These are phyloP conservation scores for Lentinula novae-zelandiae DNA, from an alignment of 1,284 basidiomycete species.

Conservation along the genomic window DNA sequence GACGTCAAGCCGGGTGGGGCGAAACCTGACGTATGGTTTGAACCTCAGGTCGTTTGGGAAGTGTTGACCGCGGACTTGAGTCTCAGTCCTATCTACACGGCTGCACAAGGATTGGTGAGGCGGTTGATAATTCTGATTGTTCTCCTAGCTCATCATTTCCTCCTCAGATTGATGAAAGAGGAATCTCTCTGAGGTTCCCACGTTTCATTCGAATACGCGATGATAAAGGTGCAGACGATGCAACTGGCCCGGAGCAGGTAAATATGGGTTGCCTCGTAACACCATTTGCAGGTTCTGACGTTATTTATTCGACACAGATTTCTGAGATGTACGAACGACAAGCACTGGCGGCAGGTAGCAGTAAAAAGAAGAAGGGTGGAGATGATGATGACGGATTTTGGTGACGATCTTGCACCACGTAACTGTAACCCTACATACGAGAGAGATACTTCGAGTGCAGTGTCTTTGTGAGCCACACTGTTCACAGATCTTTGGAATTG, in stretches of 20 bases:
- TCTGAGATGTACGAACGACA: constrained; percentile 95
- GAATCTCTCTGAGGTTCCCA: constrained; percentile 95
- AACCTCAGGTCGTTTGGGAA: constrained; percentile 96
- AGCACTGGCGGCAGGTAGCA: constrained; percentile 69
- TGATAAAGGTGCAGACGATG: constrained; percentile 90
- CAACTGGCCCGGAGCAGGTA: constrained; percentile 90
- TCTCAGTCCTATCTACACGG: constrained; percentile 95
- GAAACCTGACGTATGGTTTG: constrained; percentile 94
- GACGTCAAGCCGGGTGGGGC: constrained; percentile 85
- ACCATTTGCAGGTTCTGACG: background rate
- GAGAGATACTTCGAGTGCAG: no score
- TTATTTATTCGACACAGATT: constrained; percentile 53
- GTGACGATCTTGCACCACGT: constrained; percentile 36
- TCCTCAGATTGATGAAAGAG: constrained; percentile 75
- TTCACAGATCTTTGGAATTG: background rate
- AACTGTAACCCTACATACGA: no score
- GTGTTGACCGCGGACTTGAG: constrained; percentile 96
- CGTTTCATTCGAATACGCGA: constrained; percentile 91
- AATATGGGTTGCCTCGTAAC: constrained; percentile 37
- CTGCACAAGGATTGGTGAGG: constrained; percentile 90
- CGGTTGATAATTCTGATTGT: constrained; percentile 3
- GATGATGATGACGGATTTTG: constrained; percentile 88
- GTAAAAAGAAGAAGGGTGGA: constrained; percentile 67
- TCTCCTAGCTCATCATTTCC: background rate
- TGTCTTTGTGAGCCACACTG: no score